Percentiles rank a stretch among this genome's conserved stretches.
Conservation (phyloP, 2,329 filamentous ascomycete species). For the Scopulariopsis brevicaulis region DNA sequence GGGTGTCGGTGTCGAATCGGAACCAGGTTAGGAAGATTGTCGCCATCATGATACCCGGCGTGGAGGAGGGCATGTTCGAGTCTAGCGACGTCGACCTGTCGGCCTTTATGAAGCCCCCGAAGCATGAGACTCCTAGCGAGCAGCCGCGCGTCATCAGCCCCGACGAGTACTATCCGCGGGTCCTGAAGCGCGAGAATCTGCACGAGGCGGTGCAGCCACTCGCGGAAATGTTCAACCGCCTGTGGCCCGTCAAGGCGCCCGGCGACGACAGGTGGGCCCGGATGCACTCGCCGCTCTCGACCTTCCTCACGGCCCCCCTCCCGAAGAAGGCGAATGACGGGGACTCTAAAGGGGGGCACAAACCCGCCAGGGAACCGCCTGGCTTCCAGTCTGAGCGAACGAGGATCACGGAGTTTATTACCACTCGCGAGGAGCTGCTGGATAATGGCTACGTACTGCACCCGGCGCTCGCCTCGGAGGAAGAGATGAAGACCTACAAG, state of each 20-base stretch:
- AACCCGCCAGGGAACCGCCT: slow-evolving; percentile 50
- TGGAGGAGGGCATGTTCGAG: slow-evolving; percentile 83
- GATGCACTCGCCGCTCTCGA: slow-evolving; percentile 77
- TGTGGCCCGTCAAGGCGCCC: slow-evolving; percentile 83
- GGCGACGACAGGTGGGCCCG: slow-evolving; percentile 73
- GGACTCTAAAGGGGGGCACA: slow-evolving; percentile 42
- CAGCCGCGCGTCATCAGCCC: slow-evolving; percentile 28
- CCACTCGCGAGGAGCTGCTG: slow-evolving; percentile 58
- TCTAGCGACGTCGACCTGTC: slow-evolving; percentile 30
- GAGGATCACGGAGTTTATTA: slow-evolving; percentile 70
- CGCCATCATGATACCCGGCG: slow-evolving; percentile 79
- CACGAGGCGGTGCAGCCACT: slow-evolving; percentile 51
- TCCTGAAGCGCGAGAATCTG: slow-evolving; percentile 37
- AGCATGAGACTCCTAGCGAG: slow-evolving; percentile 20
- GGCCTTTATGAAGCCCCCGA: slow-evolving; percentile 22
- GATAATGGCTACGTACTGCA: slow-evolving; percentile 82
- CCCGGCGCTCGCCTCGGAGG: slow-evolving; percentile 47
- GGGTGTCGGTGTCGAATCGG: slow-evolving; percentile 51
- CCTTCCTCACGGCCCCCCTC: slow-evolving; percentile 67
- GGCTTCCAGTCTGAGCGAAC: slow-evolving; percentile 67
- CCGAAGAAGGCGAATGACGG: slow-evolving; percentile 61
- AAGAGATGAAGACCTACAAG: not conserved
- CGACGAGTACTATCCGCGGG: slow-evolving; percentile 48
- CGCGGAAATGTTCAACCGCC: slow-evolving; percentile 70
- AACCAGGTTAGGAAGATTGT: slow-evolving; percentile 68